Evolutionary conservation across 2,329 filamentous ascomycete genomes (phyloP).

Genomic region (Catunica adiposa): DNA sequence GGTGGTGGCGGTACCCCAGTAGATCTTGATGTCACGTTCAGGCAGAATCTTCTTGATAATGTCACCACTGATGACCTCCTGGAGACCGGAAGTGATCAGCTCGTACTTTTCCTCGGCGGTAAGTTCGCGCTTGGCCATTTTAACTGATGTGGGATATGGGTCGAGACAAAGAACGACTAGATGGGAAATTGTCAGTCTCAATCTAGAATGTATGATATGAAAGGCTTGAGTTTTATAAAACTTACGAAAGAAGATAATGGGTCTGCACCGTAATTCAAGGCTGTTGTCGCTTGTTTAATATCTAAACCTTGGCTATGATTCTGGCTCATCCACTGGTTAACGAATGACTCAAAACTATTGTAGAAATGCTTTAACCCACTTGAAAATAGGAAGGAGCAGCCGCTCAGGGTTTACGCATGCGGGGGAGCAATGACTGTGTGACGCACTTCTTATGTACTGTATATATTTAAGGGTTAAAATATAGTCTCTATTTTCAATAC

Average conservation of each 20-base stretch:
- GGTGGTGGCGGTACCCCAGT: constrained; percentile 79
- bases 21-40: constrained; percentile 59
- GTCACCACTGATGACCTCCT: constrained; percentile 69
- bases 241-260: too few relatives aligned
- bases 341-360: too few relatives aligned
- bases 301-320: too few relatives aligned
- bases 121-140: constrained; percentile 19
- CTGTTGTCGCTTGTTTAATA: too few relatives aligned
- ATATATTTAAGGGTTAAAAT: too few relatives aligned
- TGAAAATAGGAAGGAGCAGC: background rate
- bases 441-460: too few relatives aligned
- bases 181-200: too few relatives aligned
- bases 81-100: constrained; percentile 65
- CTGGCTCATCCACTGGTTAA: too few relatives aligned
- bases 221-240: too few relatives aligned
- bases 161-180: background rate
- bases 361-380: background rate
- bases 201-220: background rate
- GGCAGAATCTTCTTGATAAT: constrained; percentile 60
- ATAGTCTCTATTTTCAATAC: too few relatives aligned
- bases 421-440: too few relatives aligned
- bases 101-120: constrained; percentile 46
- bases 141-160: constrained; percentile 2
- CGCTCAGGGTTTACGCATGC: background rate
- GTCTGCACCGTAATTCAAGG: too few relatives aligned